Conservation (phyloP, 2,329 filamentous ascomycete genomes). For the Alternaria solani region DNA sequence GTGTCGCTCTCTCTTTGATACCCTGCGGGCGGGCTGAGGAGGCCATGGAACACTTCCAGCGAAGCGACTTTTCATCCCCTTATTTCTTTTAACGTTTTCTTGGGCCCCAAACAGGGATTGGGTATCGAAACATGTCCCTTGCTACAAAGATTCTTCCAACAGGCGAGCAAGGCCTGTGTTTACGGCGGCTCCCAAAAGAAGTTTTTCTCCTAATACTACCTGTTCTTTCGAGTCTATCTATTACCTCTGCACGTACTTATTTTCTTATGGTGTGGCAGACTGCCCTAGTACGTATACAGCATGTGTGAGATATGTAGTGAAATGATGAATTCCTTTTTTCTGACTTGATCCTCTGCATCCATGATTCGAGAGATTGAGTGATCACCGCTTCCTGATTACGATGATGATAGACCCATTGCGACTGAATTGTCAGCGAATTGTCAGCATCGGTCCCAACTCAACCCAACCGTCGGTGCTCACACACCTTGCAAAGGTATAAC, state of each 20-base stretch:
- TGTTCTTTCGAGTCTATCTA: slow-evolving; percentile 10
- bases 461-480: neutral
- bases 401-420: neutral
- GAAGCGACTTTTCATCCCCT: slow-evolving; percentile 26
- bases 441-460: neutral
- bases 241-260: slow-evolving; percentile 3
- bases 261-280: slow-evolving; percentile 7
- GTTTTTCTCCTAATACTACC: slow-evolving; percentile 30
- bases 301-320: slow-evolving; percentile 27
- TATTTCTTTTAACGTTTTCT: slow-evolving; percentile 18
- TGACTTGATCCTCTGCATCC: neutral
- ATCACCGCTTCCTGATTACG: neutral
- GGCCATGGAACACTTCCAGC: slow-evolving; percentile 29
- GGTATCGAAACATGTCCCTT: slow-evolving; percentile 18
- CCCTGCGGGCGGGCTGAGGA: slow-evolving; percentile 39
- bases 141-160: slow-evolving; percentile 7
- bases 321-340: slow-evolving; percentile 19
- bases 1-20: slow-evolving; percentile 47
- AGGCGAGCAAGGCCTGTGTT: slow-evolving; percentile 6
- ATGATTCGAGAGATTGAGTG: no score
- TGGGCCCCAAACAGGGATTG: slow-evolving; percentile 18
- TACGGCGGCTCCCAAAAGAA: slow-evolving; percentile 21
- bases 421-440: neutral
- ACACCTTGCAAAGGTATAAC: neutral
- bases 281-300: slow-evolving; percentile 13